These are phyloP conservation scores for Tulasnella sp. DNA, from an alignment of 768 basidiomycete genomes.

Conservation along the genomic window DNA sequence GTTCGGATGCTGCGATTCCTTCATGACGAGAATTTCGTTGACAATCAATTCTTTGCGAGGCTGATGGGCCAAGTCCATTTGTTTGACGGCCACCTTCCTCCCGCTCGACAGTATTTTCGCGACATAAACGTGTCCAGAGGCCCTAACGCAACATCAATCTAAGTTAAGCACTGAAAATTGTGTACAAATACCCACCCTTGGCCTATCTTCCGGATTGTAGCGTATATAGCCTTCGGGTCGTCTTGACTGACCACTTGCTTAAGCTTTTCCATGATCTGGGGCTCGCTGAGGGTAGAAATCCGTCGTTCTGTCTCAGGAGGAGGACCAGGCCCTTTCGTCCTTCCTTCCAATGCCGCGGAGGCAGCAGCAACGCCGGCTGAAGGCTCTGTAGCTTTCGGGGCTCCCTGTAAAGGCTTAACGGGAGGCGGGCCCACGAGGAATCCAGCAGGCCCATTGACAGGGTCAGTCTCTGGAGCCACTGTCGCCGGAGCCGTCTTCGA, in stretches of 20 bases:
- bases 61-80: constrained; percentile 94
- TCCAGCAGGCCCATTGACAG: constrained; percentile 48
- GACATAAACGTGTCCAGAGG: constrained; percentile 96
- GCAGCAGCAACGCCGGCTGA: constrained; percentile 61
- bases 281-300: constrained; percentile 94
- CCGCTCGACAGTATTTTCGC: constrained; percentile 82
- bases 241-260: constrained; percentile 79
- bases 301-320: constrained; percentile 60
- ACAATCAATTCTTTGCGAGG: constrained; percentile 97
- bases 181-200: constrained; percentile 69
- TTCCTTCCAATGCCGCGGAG: constrained; percentile 51
- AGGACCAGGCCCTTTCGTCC: constrained; percentile 60
- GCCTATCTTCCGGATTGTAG: constrained; percentile 98
- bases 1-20: constrained; percentile 94
- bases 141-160: constrained; percentile 46
- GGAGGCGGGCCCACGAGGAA: constrained; percentile 53
- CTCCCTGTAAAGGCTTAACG: constrained; percentile 70
- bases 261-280: constrained; percentile 97
- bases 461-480: constrained; percentile 44
- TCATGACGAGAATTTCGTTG: constrained; percentile 98
- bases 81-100: constrained; percentile 94
- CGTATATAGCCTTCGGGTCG: constrained; percentile 86
- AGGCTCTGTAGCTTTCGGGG: constrained; percentile 54
- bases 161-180: constrained; percentile 7
- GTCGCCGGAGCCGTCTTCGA: constrained; percentile 45